Conservation (phyloP, 2,329 filamentous ascomycete species). For the Aaosphaeria arxii region DNA sequence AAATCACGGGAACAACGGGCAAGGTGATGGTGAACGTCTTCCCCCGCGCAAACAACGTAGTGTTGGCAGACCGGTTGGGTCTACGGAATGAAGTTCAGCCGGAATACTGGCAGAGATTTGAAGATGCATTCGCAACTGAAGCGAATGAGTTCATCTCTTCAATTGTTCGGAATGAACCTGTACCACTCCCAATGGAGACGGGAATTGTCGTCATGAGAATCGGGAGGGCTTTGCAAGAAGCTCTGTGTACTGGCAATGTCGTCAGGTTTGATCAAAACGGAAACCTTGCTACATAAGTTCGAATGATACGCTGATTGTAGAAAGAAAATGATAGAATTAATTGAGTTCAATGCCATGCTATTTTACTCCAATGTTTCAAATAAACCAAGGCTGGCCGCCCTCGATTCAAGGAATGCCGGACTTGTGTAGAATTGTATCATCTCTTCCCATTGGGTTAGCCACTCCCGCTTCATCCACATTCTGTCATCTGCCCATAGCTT, state of each 20-base stretch:
- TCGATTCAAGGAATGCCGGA: too few relatives aligned
- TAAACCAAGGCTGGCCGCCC: too few relatives aligned
- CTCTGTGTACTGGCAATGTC: conserved; percentile 50
- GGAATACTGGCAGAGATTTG: conserved; percentile 37
- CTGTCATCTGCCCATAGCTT: conserved; percentile 26
- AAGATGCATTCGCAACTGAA: conserved; percentile 33
- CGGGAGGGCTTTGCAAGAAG: conserved; percentile 50
- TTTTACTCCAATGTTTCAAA: too few relatives aligned
- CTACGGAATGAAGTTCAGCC: conserved; percentile 29
- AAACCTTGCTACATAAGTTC: neutral
- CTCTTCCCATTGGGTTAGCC: conserved; percentile 20
- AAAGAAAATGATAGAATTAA: too few relatives aligned
- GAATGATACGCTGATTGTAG: too few relatives aligned
- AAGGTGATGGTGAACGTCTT: conserved; percentile 38
- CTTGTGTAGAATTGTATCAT: conserved; percentile 21
- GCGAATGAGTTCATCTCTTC: conserved; percentile 30
- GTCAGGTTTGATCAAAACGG: conserved; percentile 37
- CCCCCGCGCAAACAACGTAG: conserved; percentile 20
- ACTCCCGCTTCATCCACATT: conserved; percentile 22
- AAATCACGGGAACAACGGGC: conserved; percentile 32
- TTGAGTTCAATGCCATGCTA: too few relatives aligned
- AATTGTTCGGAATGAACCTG: conserved; percentile 22
- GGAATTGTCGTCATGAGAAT: conserved; percentile 28
- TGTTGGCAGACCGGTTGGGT: conserved; percentile 22
- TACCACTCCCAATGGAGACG: conserved; percentile 25